Conservation (phyloP, 75 land plant species). For the Adiantum capillusveneris region DNA sequence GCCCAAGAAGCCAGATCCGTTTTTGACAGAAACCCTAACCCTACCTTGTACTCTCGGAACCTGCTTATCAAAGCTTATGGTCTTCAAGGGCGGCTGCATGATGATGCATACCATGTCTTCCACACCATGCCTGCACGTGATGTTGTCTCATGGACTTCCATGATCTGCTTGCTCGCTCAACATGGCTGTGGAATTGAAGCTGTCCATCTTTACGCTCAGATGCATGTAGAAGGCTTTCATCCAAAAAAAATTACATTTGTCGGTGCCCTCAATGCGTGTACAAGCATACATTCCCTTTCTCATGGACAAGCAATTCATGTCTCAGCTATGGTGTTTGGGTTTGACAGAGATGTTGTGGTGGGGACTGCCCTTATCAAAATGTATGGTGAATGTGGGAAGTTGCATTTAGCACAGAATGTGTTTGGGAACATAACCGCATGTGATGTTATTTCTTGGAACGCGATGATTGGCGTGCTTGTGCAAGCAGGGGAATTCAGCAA, state of each 20-base stretch:
- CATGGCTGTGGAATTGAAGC: conserved; percentile 11
- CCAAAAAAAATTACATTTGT: not conserved
- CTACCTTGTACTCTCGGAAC: not conserved
- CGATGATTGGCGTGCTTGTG: not conserved
- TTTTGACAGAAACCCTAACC: not conserved
- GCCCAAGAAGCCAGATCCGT: not conserved
- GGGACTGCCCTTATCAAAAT: not conserved
- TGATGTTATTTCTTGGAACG: too few species aligned
- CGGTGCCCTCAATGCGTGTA: conserved; percentile 14
- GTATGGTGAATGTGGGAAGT: not conserved
- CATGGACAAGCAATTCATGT: conserved; percentile 10
- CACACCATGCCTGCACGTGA: not conserved
- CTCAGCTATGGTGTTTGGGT: not conserved
- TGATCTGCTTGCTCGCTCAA: not conserved
- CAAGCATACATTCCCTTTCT: not conserved
- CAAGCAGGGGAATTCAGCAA: too few species aligned
- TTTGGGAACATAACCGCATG: too few species aligned
- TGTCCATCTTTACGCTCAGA: not conserved
- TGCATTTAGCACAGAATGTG: not conserved
- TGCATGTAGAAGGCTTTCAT: conserved; percentile 2
- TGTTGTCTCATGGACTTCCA: conserved; percentile 3
- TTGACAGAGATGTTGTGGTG: not conserved
- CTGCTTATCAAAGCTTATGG: conserved; percentile 10
- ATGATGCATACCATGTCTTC: conserved; percentile 13
- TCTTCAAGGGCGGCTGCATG: conserved; percentile 3